phyloP scores from a whole-genome alignment of 2,329 filamentous ascomycete species.

The Hymenoscyphus salicellus region DNA sequence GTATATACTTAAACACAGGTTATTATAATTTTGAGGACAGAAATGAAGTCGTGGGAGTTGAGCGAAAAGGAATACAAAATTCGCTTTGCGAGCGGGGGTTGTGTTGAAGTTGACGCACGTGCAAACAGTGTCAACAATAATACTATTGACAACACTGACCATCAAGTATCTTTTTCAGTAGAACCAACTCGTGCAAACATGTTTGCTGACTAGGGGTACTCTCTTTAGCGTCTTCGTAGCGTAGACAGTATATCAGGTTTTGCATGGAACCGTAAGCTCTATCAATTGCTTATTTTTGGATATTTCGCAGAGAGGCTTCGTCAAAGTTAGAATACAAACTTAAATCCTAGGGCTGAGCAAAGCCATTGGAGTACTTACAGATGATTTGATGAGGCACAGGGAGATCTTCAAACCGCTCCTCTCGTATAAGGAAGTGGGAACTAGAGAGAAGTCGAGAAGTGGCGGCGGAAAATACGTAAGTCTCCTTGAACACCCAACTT shows the following conservation, averaged over 20 bases:
- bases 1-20: background rate
- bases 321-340: background rate
- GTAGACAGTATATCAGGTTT: background rate
- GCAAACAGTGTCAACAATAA: background rate
- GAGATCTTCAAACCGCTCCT: background rate
- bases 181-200: background rate
- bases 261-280: background rate
- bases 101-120: background rate
- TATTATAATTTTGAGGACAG: too few species aligned
- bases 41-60: too few species aligned
- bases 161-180: background rate
- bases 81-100: background rate
- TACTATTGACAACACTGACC: background rate
- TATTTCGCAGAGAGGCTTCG: background rate
- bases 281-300: background rate
- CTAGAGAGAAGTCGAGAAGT: background rate
- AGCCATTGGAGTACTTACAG: background rate
- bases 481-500: background rate
- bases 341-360: background rate
- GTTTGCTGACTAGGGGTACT: background rate
- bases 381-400: background rate
- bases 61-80: slow-evolving; percentile 4
- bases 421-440: background rate
- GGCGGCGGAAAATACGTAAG: background rate
- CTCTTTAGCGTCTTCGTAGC: background rate